Percentiles rank a stretch among this genome's conserved stretches.
Conservation (phyloP, 345 rosid genomes). For the Cardamine resedifolia region DNA sequence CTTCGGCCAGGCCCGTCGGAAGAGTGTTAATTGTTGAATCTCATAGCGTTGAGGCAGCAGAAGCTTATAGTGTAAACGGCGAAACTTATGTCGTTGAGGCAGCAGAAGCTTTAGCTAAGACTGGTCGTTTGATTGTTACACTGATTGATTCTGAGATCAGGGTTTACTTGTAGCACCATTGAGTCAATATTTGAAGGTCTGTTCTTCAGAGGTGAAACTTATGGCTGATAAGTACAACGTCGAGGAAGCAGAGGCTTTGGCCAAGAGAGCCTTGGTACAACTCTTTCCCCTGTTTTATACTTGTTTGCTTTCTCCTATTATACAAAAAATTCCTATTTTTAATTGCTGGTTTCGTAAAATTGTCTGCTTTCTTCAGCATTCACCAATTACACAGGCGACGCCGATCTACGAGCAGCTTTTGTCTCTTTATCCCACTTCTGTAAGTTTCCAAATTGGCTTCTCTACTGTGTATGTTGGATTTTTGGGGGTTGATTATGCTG, state of each 20-base stretch:
- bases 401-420: conserved; percentile 90
- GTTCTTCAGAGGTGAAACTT: neutral
- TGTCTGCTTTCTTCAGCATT: conserved; percentile 46
- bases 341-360: neutral
- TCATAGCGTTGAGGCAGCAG: conserved; percentile 48
- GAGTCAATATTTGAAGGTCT: neutral
- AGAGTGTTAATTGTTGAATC: neutral
- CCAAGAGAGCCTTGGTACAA: conserved; percentile 66
- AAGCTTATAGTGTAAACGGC: conserved; percentile 25
- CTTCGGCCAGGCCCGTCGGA: neutral
- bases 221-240: conserved; percentile 73
- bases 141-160: conserved; percentile 9
- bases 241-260: conserved; percentile 75
- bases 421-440: conserved; percentile 78
- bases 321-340: neutral
- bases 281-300: conserved; percentile 3
- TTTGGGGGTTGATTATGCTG: neutral
- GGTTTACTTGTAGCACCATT: neutral
- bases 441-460: conserved; percentile 46
- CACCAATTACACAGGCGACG: conserved; percentile 74
- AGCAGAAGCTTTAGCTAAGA: conserved; percentile 42
- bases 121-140: neutral
- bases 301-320: neutral
- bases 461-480: neutral
- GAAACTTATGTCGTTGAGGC: conserved; percentile 43